A percentile compares a stretch with the other conserved stretches of the same genome.
Evolutionary conservation across 495 filamentous ascomycete genomes (phyloP).

Genomic region (Aspergillus coremiiformis): DNA sequence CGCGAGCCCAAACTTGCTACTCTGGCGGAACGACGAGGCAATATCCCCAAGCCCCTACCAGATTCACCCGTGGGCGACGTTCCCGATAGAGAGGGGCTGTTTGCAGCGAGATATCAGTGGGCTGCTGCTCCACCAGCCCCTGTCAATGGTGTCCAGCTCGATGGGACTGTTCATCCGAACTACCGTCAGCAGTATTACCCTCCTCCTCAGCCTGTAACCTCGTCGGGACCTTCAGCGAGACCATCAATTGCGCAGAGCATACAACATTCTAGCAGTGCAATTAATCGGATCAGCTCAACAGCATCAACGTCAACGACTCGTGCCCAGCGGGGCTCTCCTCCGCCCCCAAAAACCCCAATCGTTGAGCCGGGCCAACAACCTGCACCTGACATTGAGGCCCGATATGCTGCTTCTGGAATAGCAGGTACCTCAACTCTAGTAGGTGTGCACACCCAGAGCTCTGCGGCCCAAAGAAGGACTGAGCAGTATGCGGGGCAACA

Average conservation of each 20-base stretch:
- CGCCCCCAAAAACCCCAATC: conserved; percentile 91
- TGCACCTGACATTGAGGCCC: conserved; percentile 75
- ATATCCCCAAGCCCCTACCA: conserved; percentile 65
- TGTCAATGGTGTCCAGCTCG: conserved; percentile 3
- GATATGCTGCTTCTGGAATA: conserved; percentile 83
- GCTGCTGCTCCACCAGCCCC: conserved; percentile 17
- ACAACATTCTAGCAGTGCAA: conserved; percentile 40
- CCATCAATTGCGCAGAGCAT: conserved; percentile 20
- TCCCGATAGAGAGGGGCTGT: conserved; percentile 65
- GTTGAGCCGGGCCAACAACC: conserved; percentile 61
- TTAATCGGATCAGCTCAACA: conserved; percentile 78
- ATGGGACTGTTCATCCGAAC: conserved; percentile 42
- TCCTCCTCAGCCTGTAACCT: conserved; percentile 38
- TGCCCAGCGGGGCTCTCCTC: conserved; percentile 85
- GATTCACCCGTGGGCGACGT: conserved; percentile 64
- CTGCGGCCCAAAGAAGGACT: conserved; percentile 68
- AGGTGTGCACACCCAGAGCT: conserved; percentile 71
- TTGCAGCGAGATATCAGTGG: conserved; percentile 35
- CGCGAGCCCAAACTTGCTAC: conserved; percentile 37
- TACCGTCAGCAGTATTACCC: conserved; percentile 65
- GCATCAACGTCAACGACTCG: conserved; percentile 90
- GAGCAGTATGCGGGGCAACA: conserved; percentile 61
- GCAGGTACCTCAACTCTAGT: conserved; percentile 75
- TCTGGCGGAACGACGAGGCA: conserved; percentile 65
- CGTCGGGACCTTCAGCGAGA: conserved; percentile 22